A percentile compares a stretch with the other conserved stretches of the same genome.
Evolutionary conservation across 352 stramenopile genomes (phyloP).

Genomic region (Hyaloperonospora brassicae): DNA sequence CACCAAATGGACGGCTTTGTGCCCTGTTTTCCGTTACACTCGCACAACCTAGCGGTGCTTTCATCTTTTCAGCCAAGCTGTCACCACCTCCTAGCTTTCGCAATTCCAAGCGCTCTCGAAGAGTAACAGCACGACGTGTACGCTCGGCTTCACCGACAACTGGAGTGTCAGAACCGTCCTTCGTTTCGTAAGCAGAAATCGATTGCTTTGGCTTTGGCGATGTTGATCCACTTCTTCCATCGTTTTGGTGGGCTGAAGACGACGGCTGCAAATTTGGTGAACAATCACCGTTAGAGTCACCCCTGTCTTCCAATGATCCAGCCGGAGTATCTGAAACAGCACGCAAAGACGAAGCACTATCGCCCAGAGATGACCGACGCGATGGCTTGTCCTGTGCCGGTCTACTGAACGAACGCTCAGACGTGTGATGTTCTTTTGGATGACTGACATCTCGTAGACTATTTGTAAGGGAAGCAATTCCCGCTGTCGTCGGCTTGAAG

Average conservation of each 20-base stretch:
- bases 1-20: conserved; percentile 7
- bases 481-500: conserved; percentile 21
- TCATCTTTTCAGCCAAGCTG: conserved; percentile 35
- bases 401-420: conserved; percentile 14
- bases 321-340: conserved; percentile 15
- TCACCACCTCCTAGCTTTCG: conserved; percentile 30
- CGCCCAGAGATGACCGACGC: conserved; percentile 30
- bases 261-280: conserved; percentile 14
- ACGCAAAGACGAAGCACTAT: conserved; percentile 13
- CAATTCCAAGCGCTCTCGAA: conserved; percentile 38
- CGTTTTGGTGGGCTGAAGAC: conserved; percentile 12
- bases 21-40: conserved; percentile 14
- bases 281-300: conserved; percentile 18
- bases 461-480: conserved; percentile 23
- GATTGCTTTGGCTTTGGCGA: conserved; percentile 19
- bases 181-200: conserved; percentile 11
- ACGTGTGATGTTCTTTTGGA: conserved; percentile 20
- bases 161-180: conserved; percentile 9
- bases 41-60: conserved; percentile 17
- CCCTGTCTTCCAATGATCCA: conserved; percentile 4
- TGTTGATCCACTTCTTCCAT: conserved; percentile 8
- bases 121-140: conserved; percentile 27
- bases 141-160: conserved; percentile 30
- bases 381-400: conserved; percentile 17
- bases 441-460: conserved; percentile 49